phyloP scores from a whole-genome alignment of 2,329 filamentous ascomycete species.

The Diaporthe helianthi region DNA sequence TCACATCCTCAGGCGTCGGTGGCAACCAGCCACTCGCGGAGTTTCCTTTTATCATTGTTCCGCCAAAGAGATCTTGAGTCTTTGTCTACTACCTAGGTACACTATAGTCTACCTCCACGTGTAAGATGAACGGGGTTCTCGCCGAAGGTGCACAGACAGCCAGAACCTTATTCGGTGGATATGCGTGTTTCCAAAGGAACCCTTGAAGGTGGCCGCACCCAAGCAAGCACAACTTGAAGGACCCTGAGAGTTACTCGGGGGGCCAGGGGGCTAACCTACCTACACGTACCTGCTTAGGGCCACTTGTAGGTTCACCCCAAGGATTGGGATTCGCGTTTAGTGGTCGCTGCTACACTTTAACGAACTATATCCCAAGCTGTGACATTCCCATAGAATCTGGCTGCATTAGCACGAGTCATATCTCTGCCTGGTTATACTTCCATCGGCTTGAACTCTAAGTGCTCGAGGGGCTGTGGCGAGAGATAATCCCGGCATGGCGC shows the following conservation, averaged over 20 bases:
- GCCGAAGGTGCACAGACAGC: conserved; percentile 7
- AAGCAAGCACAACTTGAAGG: no score
- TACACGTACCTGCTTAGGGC: no score
- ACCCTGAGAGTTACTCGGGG: not conserved
- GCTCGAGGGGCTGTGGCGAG: not conserved
- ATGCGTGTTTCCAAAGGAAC: conserved; percentile 3
- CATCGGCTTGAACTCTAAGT: not conserved
- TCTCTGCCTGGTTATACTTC: conserved; percentile 4
- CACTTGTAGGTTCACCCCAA: not conserved
- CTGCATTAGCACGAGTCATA: conserved; percentile 11
- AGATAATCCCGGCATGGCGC: conserved; percentile 1
- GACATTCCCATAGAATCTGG: not conserved
- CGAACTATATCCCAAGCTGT: conserved; percentile 16
- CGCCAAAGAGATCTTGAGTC: not conserved
- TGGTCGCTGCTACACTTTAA: not conserved
- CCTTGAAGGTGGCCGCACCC: not conserved
- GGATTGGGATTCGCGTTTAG: not conserved
- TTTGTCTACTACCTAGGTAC: not conserved
- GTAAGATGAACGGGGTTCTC: conserved; percentile 5
- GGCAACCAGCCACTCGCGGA: not conserved
- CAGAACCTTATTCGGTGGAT: conserved; percentile 5
- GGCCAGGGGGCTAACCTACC: no score
- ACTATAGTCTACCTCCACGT: no score
- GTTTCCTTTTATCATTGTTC: not conserved
- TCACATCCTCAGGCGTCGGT: not conserved